Evolutionary conservation across 2,329 filamentous ascomycete genomes (phyloP).

Genomic region (Penicillium sp.): DNA sequence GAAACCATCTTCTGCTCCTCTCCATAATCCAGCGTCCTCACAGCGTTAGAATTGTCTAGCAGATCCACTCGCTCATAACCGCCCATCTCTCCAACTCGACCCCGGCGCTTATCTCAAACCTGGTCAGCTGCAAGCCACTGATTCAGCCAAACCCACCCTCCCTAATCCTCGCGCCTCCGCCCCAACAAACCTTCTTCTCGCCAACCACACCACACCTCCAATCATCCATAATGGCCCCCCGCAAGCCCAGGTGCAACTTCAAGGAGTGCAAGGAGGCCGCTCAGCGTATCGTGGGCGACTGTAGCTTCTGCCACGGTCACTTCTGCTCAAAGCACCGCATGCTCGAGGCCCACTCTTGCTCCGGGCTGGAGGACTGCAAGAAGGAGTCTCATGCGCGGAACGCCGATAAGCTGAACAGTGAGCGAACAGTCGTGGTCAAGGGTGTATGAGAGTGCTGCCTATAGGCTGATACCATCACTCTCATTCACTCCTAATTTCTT

Average conservation of each 20-base stretch:
- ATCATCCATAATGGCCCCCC: slow-evolving; percentile 44
- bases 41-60: not conserved
- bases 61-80: not conserved
- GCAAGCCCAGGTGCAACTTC: slow-evolving; percentile 74
- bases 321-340: slow-evolving; percentile 95
- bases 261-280: slow-evolving; percentile 85
- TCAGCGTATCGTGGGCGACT: slow-evolving; percentile 94
- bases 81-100: not conserved
- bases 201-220: slow-evolving; percentile 1
- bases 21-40: slow-evolving; percentile 3
- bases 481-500: not conserved
- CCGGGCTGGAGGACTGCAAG: slow-evolving; percentile 93
- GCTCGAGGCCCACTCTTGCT: slow-evolving; percentile 91
- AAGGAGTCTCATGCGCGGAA: slow-evolving; percentile 95
- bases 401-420: slow-evolving; percentile 83
- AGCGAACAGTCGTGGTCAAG: slow-evolving; percentile 91
- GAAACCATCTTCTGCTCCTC: not conserved
- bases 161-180: not conserved
- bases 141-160: not conserved
- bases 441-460: slow-evolving; percentile 62
- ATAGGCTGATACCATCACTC: not conserved
- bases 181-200: not conserved
- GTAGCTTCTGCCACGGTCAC: slow-evolving; percentile 88
- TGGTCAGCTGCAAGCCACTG: not conserved
- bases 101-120: slow-evolving; percentile 22